These are phyloP conservation scores for Didymella exigua DNA, from an alignment of 2,329 filamentous ascomycete genomes.

Conservation along the genomic window DNA sequence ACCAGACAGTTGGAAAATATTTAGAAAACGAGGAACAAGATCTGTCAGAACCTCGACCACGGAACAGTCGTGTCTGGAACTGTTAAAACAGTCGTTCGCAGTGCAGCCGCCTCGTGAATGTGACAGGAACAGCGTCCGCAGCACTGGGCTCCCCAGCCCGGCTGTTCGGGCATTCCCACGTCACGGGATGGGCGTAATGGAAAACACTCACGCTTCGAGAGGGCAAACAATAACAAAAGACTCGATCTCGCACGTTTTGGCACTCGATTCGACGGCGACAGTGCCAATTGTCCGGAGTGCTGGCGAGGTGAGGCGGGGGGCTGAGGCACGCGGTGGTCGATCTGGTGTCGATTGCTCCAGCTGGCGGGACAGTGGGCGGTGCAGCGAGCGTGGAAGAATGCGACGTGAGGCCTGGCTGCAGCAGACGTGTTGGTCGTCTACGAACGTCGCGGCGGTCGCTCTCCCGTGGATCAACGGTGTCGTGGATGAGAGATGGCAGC, in stretches of 20 bases:
- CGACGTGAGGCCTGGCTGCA: slow-evolving; percentile 1
- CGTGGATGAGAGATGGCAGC: slow-evolving; percentile 7
- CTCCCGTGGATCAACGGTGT: slow-evolving; percentile 5
- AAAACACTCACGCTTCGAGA: slow-evolving; percentile 18
- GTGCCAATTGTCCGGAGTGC: not conserved
- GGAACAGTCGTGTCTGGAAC: slow-evolving; percentile 16
- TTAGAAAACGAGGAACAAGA: slow-evolving; percentile 14
- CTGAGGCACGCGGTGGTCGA: slow-evolving; percentile 1
- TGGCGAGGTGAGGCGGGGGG: not conserved
- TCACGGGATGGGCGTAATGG: slow-evolving; percentile 1
- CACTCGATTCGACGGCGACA: not conserved
- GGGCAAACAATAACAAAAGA: not conserved
- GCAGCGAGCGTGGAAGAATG: not conserved
- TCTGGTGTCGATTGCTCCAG: slow-evolving; percentile 2
- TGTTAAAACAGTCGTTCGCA: slow-evolving; percentile 17
- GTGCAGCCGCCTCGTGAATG: slow-evolving; percentile 15
- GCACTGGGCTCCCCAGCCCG: slow-evolving; percentile 20
- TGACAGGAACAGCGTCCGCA: slow-evolving; percentile 19
- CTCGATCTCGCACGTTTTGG: not conserved
- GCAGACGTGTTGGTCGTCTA: slow-evolving; percentile 1
- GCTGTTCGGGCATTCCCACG: slow-evolving; percentile 17
- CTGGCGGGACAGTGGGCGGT: not conserved
- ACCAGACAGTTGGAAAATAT: slow-evolving; percentile 6
- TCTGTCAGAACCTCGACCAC: slow-evolving; percentile 22
- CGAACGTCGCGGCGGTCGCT: slow-evolving; percentile 10